Evolutionary conservation across 177 flowering plant species (phyloP), one percentile per base, ranked within the genome.

Genomic region (Telopea speciosissima): DNA sequence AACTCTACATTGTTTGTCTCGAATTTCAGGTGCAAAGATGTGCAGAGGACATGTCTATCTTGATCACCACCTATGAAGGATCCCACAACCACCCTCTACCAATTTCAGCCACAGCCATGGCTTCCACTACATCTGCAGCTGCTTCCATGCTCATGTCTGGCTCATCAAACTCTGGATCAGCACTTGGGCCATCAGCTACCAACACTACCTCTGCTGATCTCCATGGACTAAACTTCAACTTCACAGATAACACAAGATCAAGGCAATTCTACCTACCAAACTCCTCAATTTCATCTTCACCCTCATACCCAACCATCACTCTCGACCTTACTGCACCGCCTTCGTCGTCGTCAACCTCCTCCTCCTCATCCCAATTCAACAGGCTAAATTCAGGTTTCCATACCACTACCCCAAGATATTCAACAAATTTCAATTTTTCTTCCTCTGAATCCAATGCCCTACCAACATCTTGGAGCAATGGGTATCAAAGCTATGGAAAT

Each of bases 21-120:
- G 5, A 65, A 74, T 71, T 78, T 65, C 75, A 93, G 98, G 98
- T 94, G 16, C 98, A 94, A 83, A 89, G 98, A 87, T 90, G 95
- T 76, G 85, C 84, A 0, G 90, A 92, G 2, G 98, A 94, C 81
- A 89, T 85, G 92, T 85, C 95, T 8, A 85, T 94, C 59, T 80
- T 92, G 80, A 88, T 85, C 78, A 90, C 97, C 36, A 94, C 98
- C 49, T 94, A 94, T 70, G 98, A 94, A 86, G 98, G 98, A 59
- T 87, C 85, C 26, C 98, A 94, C 82, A 90, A 82, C 83, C 98
- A 94, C 72, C 89, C 96, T 9, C 91, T 94, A 33, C 85, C 95
- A 0, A 63, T 85, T 14, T 75, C 93, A 23, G 98, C 98, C 79
- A 86, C 94, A 0, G 93, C 94, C 44, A 92, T 94, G 96, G 98